Percentiles rank a stretch among this genome's conserved stretches.
phyloP scores from a whole-genome alignment of 495 filamentous ascomycete species.

The Mycothermus thermophilus region DNA sequence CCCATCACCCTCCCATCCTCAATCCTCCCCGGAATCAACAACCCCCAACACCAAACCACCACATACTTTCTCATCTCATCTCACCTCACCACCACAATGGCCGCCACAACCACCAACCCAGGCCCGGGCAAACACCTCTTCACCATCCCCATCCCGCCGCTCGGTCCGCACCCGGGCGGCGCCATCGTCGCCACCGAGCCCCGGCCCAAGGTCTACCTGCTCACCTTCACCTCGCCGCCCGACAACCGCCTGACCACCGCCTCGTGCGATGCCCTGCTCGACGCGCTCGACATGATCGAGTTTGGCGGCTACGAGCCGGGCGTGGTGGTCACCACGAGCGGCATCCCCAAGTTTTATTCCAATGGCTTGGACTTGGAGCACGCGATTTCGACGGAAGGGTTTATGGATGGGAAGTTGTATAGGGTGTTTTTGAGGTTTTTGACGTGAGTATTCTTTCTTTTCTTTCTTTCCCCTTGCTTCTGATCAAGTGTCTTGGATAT shows the following conservation, averaged over 20 bases:
- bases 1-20: not conserved
- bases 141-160: slow-evolving; percentile 26
- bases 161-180: slow-evolving; percentile 29
- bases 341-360: slow-evolving; percentile 66
- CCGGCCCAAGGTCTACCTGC: slow-evolving; percentile 46
- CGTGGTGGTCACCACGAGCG: slow-evolving; percentile 60
- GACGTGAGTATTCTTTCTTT: too few species aligned
- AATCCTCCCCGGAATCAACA: too few species aligned
- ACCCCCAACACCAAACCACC: not conserved
- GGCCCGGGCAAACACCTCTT: slow-evolving; percentile 20
- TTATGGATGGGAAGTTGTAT: slow-evolving; percentile 44
- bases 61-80: not conserved
- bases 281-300: slow-evolving; percentile 61
- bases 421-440: slow-evolving; percentile 44
- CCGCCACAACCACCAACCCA: not conserved
- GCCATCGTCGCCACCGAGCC: slow-evolving; percentile 44
- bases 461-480: too few species aligned
- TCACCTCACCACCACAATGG: not conserved
- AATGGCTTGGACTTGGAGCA: slow-evolving; percentile 61
- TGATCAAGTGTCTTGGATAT: too few species aligned
- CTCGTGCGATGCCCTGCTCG: slow-evolving; percentile 50
- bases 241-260: slow-evolving; percentile 62
- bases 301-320: slow-evolving; percentile 47
- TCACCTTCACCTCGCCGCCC: slow-evolving; percentile 54
- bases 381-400: slow-evolving; percentile 35